These are phyloP conservation scores for Pleurozium schreberi DNA, from an alignment of 225 moss, liverwort and hornwort genomes.

Conservation along the genomic window DNA sequence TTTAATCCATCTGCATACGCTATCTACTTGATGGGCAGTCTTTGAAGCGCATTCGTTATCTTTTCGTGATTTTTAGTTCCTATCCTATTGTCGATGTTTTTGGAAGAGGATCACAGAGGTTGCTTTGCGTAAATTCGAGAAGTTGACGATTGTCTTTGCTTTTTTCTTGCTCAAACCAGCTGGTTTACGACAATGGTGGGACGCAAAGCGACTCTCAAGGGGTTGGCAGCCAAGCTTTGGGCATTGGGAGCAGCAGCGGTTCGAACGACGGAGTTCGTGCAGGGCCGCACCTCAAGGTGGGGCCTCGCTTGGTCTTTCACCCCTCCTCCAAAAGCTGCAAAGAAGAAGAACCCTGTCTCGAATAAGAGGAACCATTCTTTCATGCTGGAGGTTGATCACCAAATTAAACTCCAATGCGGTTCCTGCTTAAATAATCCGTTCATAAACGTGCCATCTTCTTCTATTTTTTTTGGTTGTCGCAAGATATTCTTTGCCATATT, in stretches of 20 bases:
- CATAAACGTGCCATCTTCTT: background rate
- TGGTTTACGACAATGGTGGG: slow-evolving; percentile 99
- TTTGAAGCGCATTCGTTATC: background rate
- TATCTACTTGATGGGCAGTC: background rate
- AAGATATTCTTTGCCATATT: background rate
- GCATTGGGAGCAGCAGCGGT: slow-evolving; percentile 65
- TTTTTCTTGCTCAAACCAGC: slow-evolving; percentile 15
- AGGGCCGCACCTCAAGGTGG: slow-evolving; percentile 92
- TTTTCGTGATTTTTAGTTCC: background rate
- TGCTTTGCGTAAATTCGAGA: background rate
- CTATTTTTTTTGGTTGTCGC: background rate
- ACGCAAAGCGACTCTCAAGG: slow-evolving; percentile 82
- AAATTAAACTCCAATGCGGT: background rate
- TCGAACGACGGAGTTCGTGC: slow-evolving; percentile 93
- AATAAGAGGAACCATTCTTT: slow-evolving; percentile 64
- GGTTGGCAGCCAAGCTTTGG: slow-evolving; percentile 55
- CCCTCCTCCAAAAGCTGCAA: slow-evolving; percentile 18
- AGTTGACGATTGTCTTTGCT: background rate
- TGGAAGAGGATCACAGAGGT: background rate
- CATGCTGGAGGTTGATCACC: slow-evolving; percentile 63
- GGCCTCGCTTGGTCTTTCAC: slow-evolving; percentile 95
- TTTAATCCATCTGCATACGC: background rate
- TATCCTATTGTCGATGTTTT: background rate
- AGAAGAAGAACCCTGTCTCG: slow-evolving; percentile 2
- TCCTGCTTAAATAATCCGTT: background rate